phyloP scores from a whole-genome alignment of 129 eudicot species.

The Cynara cardunculus region DNA sequence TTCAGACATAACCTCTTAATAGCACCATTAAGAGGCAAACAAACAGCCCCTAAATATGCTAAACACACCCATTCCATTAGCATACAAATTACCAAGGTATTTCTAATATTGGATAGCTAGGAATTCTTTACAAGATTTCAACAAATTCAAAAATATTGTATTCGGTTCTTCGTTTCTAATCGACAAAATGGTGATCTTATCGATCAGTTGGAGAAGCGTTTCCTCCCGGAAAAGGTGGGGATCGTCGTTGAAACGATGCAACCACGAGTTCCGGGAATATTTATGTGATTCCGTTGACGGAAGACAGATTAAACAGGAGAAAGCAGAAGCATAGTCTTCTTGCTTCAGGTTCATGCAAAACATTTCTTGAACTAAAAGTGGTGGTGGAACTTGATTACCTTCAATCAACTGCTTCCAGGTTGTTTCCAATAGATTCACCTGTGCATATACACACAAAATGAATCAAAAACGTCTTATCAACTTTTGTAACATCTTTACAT shows the following conservation, averaged over 20 bases:
- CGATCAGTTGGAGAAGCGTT: constrained; percentile 37
- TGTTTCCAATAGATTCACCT: constrained; percentile 60
- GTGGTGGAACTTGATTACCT: constrained; percentile 62
- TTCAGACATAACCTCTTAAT: no score
- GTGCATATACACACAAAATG: constrained; percentile 17
- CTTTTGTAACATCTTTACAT: background rate
- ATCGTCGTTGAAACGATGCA: constrained; percentile 40
- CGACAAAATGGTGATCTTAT: constrained; percentile 21
- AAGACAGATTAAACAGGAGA: constrained; percentile 49
- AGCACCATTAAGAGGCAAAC: no score
- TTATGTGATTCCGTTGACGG: constrained; percentile 49
- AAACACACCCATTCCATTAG: no score
- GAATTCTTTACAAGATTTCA: constrained; percentile 51
- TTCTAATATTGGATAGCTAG: constrained; percentile 18
- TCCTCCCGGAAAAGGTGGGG: constrained; percentile 34
- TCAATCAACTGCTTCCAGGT: constrained; percentile 74
- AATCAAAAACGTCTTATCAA: background rate
- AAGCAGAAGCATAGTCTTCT: constrained; percentile 52
- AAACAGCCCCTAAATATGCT: no score
- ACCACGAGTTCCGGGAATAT: constrained; percentile 65
- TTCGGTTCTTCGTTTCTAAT: constrained; percentile 37
- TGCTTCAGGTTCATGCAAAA: constrained; percentile 60
- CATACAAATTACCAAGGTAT: background rate
- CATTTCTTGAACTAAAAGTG: constrained; percentile 55
- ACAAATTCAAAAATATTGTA: constrained; percentile 36